Evolutionary conservation across 1,284 basidiomycete genomes (phyloP).

Genomic region (Rhizoctonia solani): DNA sequence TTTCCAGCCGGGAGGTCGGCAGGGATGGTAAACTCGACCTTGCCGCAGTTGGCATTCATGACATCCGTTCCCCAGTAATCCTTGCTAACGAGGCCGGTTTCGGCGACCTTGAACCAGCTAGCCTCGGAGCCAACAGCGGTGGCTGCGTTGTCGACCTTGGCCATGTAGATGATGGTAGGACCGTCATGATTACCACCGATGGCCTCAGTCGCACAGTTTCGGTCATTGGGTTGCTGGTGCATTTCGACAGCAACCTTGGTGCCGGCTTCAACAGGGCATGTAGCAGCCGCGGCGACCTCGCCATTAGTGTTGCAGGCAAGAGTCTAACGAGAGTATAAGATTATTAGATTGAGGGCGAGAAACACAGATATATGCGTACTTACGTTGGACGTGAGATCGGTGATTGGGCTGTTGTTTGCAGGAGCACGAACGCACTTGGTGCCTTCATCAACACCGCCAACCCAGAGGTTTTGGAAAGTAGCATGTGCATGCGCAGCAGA

Average conservation of each 20-base stretch:
- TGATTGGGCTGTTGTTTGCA: conserved; percentile 34
- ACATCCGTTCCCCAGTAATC: conserved; percentile 37
- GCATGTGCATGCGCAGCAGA: conserved; percentile 36
- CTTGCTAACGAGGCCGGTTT: conserved; percentile 35
- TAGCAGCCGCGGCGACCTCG: conserved; percentile 16
- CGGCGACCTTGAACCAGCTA: conserved; percentile 40
- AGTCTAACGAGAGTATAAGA: not conserved
- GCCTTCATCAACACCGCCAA: conserved; percentile 19
- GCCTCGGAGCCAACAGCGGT: conserved; percentile 35
- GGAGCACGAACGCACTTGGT: conserved; percentile 31
- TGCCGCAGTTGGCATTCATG: conserved; percentile 52
- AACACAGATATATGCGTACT: conserved; percentile 20
- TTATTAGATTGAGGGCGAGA: not conserved
- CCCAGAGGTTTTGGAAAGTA: conserved; percentile 39
- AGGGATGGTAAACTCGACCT: conserved; percentile 58
- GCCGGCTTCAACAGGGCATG: conserved; percentile 37
- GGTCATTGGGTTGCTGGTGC: conserved; percentile 40
- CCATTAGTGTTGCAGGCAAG: conserved; percentile 38
- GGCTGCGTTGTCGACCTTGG: conserved; percentile 38
- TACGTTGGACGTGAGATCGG: conserved; percentile 4
- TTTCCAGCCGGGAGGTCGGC: conserved; percentile 55
- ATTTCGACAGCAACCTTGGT: conserved; percentile 39
- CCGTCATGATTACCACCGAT: conserved; percentile 40
- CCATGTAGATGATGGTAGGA: conserved; percentile 37
- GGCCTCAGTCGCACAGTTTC: conserved; percentile 38